phyloP scores from a whole-genome alignment of 1,284 basidiomycete genomes.

The Cutaneotrichosporon curvatum region DNA sequence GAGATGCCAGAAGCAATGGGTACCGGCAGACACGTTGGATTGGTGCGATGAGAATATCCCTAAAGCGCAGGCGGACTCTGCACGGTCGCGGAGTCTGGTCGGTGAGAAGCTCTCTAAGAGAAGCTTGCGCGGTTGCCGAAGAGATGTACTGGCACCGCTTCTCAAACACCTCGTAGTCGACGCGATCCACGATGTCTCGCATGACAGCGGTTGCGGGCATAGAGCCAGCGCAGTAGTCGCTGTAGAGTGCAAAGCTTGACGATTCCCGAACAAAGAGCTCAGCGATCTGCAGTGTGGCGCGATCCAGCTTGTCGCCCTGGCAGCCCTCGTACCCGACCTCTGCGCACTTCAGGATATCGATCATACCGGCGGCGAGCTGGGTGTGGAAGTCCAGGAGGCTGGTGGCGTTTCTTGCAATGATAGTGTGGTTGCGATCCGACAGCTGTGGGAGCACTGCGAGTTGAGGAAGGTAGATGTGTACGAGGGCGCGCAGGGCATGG shows the following conservation, averaged over 20 bases:
- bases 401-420: conserved; percentile 62
- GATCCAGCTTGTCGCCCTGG: conserved; percentile 38
- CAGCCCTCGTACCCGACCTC: conserved; percentile 48
- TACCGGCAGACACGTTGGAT: conserved; percentile 87
- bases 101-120: conserved; percentile 34
- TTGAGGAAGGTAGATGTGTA: conserved; percentile 52
- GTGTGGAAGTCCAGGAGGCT: conserved; percentile 69
- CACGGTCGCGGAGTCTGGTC: conserved; percentile 21
- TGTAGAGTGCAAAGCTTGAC: conserved; percentile 66
- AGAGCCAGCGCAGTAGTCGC: conserved; percentile 75
- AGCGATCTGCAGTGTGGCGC: conserved; percentile 55
- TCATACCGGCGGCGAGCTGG: conserved; percentile 50
- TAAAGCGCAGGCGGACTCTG: conserved; percentile 49
- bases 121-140: conserved; percentile 42
- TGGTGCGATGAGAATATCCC: conserved; percentile 83
- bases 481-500: conserved; percentile 64
- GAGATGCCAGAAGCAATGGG: conserved; percentile 72
- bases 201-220: conserved; percentile 68
- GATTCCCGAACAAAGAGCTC: conserved; percentile 63
- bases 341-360: conserved; percentile 53
- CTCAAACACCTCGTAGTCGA: conserved; percentile 76
- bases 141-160: conserved; percentile 57
- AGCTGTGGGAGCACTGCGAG: conserved; percentile 45
- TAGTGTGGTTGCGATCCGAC: conserved; percentile 33
- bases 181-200: conserved; percentile 52